Percentiles rank a stretch among this genome's conserved stretches.
Evolutionary conservation across 176 grass and related monocot genomes (phyloP).

Genomic region (Aegilops speltoides): DNA sequence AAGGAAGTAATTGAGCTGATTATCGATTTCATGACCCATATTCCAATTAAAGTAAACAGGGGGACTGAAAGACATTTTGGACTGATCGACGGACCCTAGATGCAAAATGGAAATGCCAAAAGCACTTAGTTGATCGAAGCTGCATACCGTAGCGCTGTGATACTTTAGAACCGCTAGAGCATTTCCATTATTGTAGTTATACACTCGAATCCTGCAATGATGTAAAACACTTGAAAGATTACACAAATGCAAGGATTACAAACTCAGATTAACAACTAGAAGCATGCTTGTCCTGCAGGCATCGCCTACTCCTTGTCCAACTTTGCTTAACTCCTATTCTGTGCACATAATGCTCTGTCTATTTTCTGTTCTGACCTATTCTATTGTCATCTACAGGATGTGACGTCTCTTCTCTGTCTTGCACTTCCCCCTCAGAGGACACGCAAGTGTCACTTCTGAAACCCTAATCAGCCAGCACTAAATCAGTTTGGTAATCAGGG

Average conservation of each 20-base stretch:
- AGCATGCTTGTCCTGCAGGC: not conserved
- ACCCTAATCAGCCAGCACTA: not conserved
- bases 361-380: not conserved
- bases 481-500: not conserved
- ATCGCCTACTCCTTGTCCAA: not conserved
- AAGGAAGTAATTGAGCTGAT: not conserved
- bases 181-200: conserved; percentile 85
- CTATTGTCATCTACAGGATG: not conserved
- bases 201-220: conserved; percentile 72
- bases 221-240: conserved; percentile 2
- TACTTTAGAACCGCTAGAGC: conserved; percentile 76
- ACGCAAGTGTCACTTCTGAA: not conserved
- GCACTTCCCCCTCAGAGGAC: not conserved
- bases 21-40: not conserved
- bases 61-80: not conserved
- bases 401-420: not conserved
- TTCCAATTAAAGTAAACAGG: not conserved
- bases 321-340: not conserved
- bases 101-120: not conserved
- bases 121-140: not conserved
- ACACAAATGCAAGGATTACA: conserved; percentile 7
- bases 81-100: not conserved
- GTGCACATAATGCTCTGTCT: not conserved
- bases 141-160: conserved; percentile 64
- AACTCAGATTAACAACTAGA: conserved; percentile 19